Base-by-base conservation (phyloP, 1,139 yeast species). In the Pichia norvegensis region DNA sequence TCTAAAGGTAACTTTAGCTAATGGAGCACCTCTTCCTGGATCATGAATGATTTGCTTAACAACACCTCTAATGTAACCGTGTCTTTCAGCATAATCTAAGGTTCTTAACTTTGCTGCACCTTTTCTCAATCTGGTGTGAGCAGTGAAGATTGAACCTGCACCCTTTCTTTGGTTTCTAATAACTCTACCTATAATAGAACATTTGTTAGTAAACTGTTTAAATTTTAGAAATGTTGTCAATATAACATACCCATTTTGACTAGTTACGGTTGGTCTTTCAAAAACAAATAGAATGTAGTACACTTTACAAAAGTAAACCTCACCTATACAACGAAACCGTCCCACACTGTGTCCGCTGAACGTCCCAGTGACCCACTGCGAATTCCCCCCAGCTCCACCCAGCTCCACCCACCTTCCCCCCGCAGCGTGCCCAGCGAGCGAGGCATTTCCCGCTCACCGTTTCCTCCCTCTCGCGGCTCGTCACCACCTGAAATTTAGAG, bases 131-230 rank as follows among this genome's bases (percentile, higher is more conserved):
- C 97, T 92, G 81, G 97, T 92, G 92, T 90, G 95, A 69, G 98
- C 82, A 74, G 95, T 85, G 88, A 94, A 94, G 83, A 94, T 88
- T 70, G 97, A 90, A 72, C 98, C 98, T 78, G 97, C 97, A 84
- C 97, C 97, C 81, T 94, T 94, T 87, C 99, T 90, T 85, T 94
- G 98, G 84, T 94, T 92, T 81, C 98, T 95, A 81, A 94, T 94
- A 79, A 94, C 99, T 85, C 98, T 92, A 86, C 98, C 97, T 84
- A 46, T 56, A 5, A 7, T 5, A 29, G 17, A 11, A 37, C 6
- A 17, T 33, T 38, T 42, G 55, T 52, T 52, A 53, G 56, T 52
- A 46, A n/a, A n/a, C n/a, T 17, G 25, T 33, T 25, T 17, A 14
- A 37, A 7, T 7, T 7, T 36, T 17, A 8, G 10, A 25, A 8